phyloP scores from a whole-genome alignment of 108 stramenopile species.

The Conticribra guillardii region DNA sequence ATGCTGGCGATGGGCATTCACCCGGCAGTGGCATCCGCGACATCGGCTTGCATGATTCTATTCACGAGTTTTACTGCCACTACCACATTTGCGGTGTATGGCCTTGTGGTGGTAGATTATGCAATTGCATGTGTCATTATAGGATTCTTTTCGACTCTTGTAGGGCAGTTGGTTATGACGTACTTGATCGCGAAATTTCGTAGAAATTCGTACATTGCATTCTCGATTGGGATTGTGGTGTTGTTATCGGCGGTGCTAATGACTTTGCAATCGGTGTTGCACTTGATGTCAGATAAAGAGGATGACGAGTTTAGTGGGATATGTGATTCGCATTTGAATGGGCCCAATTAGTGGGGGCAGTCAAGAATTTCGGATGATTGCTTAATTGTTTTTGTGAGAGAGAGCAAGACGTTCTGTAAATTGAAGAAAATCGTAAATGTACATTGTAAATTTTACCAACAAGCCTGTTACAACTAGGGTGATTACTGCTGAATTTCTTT shows the following conservation, averaged over 20 bases:
- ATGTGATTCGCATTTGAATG: constrained; percentile 29
- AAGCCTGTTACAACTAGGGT: no score
- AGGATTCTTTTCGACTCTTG: constrained; percentile 82
- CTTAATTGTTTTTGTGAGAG: no score
- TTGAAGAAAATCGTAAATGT: no score
- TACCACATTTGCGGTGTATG: constrained; percentile 93
- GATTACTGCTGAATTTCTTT: no score
- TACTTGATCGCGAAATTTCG: constrained; percentile 90
- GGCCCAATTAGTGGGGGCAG: no score
- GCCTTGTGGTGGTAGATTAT: constrained; percentile 88
- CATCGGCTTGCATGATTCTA: constrained; percentile 93
- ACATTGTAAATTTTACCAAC: no score
- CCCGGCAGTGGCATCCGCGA: constrained; percentile 90
- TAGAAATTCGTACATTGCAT: constrained; percentile 93
- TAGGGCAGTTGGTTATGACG: constrained; percentile 83
- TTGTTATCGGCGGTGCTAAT: constrained; percentile 81
- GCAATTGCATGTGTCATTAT: constrained; percentile 79
- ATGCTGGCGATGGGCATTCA: constrained; percentile 97
- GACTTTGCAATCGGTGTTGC: constrained; percentile 66
- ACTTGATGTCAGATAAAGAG: constrained; percentile 29
- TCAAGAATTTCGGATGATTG: no score
- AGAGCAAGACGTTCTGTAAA: no score
- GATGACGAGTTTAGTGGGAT: constrained; percentile 37
- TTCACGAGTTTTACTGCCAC: constrained; percentile 91
- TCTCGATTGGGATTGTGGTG: constrained; percentile 93